Conservation (phyloP, 257 asterid species). For the Solanum clarkiae region DNA sequence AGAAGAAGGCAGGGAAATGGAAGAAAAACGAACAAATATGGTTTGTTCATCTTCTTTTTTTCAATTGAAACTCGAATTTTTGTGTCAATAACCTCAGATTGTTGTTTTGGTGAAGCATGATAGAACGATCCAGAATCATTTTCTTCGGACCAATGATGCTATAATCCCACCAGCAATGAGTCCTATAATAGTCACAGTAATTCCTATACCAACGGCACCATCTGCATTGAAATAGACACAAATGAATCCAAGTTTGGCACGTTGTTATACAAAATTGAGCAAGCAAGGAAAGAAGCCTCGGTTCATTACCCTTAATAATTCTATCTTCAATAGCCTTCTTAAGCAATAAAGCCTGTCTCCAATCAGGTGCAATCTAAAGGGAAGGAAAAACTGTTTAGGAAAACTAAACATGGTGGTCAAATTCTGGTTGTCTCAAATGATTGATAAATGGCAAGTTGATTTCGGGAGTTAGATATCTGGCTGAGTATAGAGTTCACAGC, state of each 20-base stretch:
- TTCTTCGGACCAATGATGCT: conserved; percentile 51
- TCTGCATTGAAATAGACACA: conserved; percentile 25
- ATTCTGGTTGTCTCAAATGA: not conserved
- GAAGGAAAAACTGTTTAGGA: not conserved
- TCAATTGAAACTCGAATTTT: not conserved
- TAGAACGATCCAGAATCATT: not conserved
- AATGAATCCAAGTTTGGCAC: not conserved
- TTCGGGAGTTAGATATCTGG: not conserved
- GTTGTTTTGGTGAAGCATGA: not conserved
- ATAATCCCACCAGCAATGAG: conserved; percentile 53
- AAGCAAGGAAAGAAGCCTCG: not conserved
- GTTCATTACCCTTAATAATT: conserved; percentile 44
- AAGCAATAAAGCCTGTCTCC: conserved; percentile 64
- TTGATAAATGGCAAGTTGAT: not conserved
- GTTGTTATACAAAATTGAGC: not conserved
- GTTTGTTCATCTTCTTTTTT: not conserved
- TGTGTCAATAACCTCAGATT: not conserved
- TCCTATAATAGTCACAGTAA: conserved; percentile 53
- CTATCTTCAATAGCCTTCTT: conserved; percentile 49
- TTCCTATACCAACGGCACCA: conserved; percentile 70
- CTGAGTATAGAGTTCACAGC: not conserved
- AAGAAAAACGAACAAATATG: not conserved
- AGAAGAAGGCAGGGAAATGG: not conserved
- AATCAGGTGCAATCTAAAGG: conserved; percentile 60
- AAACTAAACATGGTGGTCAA: not conserved